A percentile compares a stretch with the other conserved stretches of the same genome.
Conservation (phyloP, 2,329 filamentous ascomycete genomes). For the Exophiala alcalophila region DNA sequence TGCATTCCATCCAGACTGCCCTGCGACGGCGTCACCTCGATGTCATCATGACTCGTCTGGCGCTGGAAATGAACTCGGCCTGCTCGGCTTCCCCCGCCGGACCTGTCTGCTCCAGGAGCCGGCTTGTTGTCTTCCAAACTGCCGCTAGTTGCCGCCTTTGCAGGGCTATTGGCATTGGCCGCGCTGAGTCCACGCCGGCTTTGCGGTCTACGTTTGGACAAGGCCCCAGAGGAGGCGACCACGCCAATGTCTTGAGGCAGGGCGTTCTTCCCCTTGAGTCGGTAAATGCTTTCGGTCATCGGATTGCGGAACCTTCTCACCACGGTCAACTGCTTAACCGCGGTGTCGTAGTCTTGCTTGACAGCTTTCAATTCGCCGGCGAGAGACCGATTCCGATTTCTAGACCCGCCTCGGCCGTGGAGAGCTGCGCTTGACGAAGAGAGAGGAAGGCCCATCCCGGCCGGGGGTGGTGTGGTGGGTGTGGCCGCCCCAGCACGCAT, state of each 20-base stretch:
- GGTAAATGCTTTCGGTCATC: conserved; percentile 42
- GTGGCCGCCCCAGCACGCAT: conserved; percentile 44
- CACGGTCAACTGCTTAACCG: conserved; percentile 43
- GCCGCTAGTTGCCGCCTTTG: conserved; percentile 13
- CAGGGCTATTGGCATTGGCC: conserved; percentile 13
- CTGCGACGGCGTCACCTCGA: conserved; percentile 28
- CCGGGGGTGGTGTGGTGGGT: conserved; percentile 40
- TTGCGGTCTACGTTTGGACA: conserved; percentile 24
- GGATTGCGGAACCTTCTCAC: conserved; percentile 47
- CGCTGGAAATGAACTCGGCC: conserved; percentile 29
- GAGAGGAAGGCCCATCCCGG: conserved; percentile 36
- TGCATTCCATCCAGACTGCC: conserved; percentile 24
- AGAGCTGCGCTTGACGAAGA: conserved; percentile 26
- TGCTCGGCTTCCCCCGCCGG: conserved; percentile 8
- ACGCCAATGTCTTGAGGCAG: conserved; percentile 18
- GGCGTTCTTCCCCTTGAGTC: conserved; percentile 32
- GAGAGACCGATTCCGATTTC: conserved; percentile 25
- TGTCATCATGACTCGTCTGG: conserved; percentile 31
- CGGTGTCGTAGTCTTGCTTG: conserved; percentile 46
- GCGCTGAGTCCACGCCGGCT: conserved; percentile 25
- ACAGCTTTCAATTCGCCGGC: conserved; percentile 33
- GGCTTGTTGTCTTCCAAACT: conserved; percentile 23
- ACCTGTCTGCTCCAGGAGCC: conserved; percentile 12
- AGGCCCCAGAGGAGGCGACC: conserved; percentile 3
- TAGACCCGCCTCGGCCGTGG: conserved; percentile 33